phyloP scores from a whole-genome alignment of 306 rosid species.

The Cicer yamashitae region DNA sequence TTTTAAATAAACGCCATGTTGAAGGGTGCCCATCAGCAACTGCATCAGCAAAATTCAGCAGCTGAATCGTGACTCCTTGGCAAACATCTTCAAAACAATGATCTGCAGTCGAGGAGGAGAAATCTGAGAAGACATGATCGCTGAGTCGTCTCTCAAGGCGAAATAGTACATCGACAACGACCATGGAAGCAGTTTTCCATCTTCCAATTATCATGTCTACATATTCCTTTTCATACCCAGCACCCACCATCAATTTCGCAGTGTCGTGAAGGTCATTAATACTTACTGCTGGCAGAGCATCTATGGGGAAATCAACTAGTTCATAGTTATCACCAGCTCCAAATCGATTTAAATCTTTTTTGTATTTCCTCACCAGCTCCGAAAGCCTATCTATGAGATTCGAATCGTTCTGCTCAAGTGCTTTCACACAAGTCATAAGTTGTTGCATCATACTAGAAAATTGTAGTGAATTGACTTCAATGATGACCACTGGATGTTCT shows the following conservation, averaged over 20 bases:
- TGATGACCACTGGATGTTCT: too few relatives aligned
- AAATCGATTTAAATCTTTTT: too few relatives aligned
- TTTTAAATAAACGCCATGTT: slow-evolving; percentile 56
- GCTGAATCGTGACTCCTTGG: slow-evolving; percentile 60
- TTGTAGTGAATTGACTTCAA: background rate
- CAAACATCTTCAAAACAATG: slow-evolving; percentile 78
- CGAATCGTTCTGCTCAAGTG: background rate
- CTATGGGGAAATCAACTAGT: too few relatives aligned
- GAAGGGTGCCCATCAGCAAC: slow-evolving; percentile 60
- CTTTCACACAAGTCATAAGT: background rate
- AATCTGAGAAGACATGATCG: slow-evolving; percentile 64
- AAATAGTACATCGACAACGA: slow-evolving; percentile 18
- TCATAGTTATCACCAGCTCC: too few relatives aligned
- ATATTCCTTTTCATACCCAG: slow-evolving; percentile 13
- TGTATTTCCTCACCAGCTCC: background rate
- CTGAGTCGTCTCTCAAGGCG: slow-evolving; percentile 70
- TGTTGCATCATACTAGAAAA: background rate
- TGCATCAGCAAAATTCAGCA: slow-evolving; percentile 65
- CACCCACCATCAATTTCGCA: background rate
- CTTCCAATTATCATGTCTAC: slow-evolving; percentile 55
- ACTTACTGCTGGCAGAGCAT: too few relatives aligned
- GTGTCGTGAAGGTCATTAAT: background rate
- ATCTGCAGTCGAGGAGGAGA: slow-evolving; percentile 58
- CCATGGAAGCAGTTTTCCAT: slow-evolving; percentile 60
- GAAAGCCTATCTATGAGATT: background rate